Evolutionary conservation across 352 stramenopile genomes (phyloP).

Genomic region (Globisporangium middletonii): DNA sequence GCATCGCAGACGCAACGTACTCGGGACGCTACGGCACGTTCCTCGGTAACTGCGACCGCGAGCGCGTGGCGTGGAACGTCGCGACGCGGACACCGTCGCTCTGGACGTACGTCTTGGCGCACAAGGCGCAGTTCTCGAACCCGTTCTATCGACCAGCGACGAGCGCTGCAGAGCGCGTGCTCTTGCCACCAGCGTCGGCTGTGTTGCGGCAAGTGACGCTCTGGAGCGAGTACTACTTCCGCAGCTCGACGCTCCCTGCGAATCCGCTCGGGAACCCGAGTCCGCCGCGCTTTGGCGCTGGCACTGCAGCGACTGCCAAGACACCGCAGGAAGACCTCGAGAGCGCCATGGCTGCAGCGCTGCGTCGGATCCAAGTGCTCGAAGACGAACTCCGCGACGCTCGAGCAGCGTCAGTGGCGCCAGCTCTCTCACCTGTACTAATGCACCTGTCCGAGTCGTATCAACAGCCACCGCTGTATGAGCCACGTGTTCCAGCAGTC

Average conservation of each 20-base stretch:
- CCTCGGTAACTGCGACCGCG: slow-evolving; percentile 82
- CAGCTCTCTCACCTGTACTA: neutral
- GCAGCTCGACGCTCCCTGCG: slow-evolving; percentile 37
- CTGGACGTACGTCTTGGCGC: slow-evolving; percentile 50
- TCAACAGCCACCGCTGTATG: too few relatives aligned
- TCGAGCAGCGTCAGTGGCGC: neutral
- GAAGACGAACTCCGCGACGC: slow-evolving; percentile 46
- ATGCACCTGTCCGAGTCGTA: neutral
- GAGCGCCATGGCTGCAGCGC: slow-evolving; percentile 44
- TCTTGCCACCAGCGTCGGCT: slow-evolving; percentile 48
- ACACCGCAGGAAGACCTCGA: slow-evolving; percentile 49
- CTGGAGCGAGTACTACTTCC: slow-evolving; percentile 81
- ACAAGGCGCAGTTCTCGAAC: slow-evolving; percentile 46
- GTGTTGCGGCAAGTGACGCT: slow-evolving; percentile 70
- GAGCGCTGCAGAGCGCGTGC: slow-evolving; percentile 21
- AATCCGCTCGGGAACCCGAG: slow-evolving; percentile 36
- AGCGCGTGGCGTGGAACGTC: slow-evolving; percentile 47
- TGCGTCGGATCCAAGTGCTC: slow-evolving; percentile 38
- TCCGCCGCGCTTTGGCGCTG: slow-evolving; percentile 31
- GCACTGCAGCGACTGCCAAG: slow-evolving; percentile 5
- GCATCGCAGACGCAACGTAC: slow-evolving; percentile 65
- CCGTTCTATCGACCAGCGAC: slow-evolving; percentile 59
- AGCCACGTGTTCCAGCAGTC: too few relatives aligned
- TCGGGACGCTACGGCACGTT: slow-evolving; percentile 84
- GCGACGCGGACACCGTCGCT: slow-evolving; percentile 59